A percentile compares a stretch with the other conserved stretches of the same genome.
Evolutionary conservation across 495 filamentous ascomycete species (phyloP).

Genomic region (Penicillium pancosmium): DNA sequence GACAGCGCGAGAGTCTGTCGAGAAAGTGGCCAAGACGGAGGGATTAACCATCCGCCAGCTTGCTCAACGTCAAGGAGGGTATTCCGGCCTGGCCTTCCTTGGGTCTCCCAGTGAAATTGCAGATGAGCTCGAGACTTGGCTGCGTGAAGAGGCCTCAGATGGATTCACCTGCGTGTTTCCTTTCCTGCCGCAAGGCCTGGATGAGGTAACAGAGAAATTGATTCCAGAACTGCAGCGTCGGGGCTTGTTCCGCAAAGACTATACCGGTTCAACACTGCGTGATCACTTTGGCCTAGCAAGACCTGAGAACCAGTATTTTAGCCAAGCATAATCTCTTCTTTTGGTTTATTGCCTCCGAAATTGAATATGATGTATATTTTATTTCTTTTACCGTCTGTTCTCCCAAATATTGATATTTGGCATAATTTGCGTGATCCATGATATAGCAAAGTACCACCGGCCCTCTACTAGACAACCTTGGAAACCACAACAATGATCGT

Average conservation of each 20-base stretch:
- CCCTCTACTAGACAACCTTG: no score
- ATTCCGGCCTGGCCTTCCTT: conserved; percentile 54
- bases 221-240: conserved; percentile 55
- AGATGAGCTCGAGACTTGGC: conserved; percentile 52
- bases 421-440: neutral
- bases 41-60: conserved; percentile 52
- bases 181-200: conserved; percentile 54
- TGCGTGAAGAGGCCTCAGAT: conserved; percentile 47
- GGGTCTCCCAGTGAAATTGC: conserved; percentile 52
- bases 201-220: conserved; percentile 50
- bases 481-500: no score
- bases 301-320: conserved; percentile 55
- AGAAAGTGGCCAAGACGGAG: conserved; percentile 47
- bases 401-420: neutral
- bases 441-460: no score
- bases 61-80: conserved; percentile 53
- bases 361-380: neutral
- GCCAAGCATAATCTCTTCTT: neutral
- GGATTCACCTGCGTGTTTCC: conserved; percentile 55
- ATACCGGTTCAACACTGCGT: conserved; percentile 40
- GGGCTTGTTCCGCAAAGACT: conserved; percentile 53
- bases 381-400: neutral
- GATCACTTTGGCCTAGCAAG: conserved; percentile 56
- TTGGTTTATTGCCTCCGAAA: neutral
- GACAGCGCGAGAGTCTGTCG: conserved; percentile 43